Percentiles rank a stretch among this genome's conserved stretches.
These are phyloP conservation scores for Trypanosoma mega DNA, from an alignment of 208 protist species.

Conservation along the genomic window DNA sequence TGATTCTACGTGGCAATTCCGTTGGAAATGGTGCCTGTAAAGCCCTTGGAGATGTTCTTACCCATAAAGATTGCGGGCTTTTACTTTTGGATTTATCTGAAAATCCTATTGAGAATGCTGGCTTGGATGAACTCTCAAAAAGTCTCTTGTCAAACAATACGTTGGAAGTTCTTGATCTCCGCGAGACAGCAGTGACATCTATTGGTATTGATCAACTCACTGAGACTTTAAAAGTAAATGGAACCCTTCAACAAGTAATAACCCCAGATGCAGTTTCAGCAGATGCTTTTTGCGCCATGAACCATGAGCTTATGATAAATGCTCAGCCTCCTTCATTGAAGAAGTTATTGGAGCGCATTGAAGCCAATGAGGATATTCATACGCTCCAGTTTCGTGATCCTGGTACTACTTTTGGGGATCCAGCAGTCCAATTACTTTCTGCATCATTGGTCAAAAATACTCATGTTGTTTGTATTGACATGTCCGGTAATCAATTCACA, in stretches of 20 bases:
- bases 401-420: slow-evolving; percentile 45
- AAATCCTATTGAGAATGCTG: slow-evolving; percentile 71
- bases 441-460: slow-evolving; percentile 42
- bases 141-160: slow-evolving; percentile 56
- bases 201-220: slow-evolving; percentile 32
- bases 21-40: slow-evolving; percentile 57
- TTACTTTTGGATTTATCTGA: slow-evolving; percentile 37
- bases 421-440: slow-evolving; percentile 58
- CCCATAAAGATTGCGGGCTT: slow-evolving; percentile 42
- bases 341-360: slow-evolving; percentile 42
- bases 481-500: slow-evolving; percentile 75
- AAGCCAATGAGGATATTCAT: slow-evolving; percentile 46
- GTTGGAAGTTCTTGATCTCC: slow-evolving; percentile 46
- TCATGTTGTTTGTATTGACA: slow-evolving; percentile 42
- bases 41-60: slow-evolving; percentile 44
- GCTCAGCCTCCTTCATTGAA: slow-evolving; percentile 62
- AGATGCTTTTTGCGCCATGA: slow-evolving; percentile 29
- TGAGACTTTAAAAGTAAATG: slow-evolving; percentile 48
- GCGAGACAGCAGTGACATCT: slow-evolving; percentile 53
- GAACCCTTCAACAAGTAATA: slow-evolving; percentile 29
- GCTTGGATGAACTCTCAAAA: slow-evolving; percentile 45
- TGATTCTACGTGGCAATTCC: slow-evolving; percentile 61
- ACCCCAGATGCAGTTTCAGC: slow-evolving; percentile 36
- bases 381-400: slow-evolving; percentile 52
- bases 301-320: slow-evolving; percentile 70